Evolutionary conservation across 1,284 basidiomycete species (phyloP).

Genomic region (Cryptococcus sp.): DNA sequence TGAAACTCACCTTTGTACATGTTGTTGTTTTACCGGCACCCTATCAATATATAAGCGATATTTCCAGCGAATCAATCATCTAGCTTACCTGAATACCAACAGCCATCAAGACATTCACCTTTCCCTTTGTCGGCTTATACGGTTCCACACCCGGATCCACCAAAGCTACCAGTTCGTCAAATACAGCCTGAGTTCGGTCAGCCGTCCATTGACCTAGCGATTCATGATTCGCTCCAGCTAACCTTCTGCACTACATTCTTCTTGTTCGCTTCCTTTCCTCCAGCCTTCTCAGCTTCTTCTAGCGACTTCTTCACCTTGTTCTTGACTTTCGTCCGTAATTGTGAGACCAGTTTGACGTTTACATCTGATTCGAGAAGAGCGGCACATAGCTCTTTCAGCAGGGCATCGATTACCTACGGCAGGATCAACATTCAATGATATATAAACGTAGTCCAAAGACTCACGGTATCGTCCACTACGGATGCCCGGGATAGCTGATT

Average conservation of each 20-base stretch:
- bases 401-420: slow-evolving; percentile 77
- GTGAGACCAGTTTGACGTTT: slow-evolving; percentile 92
- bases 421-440: not conserved
- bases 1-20: slow-evolving; percentile 65
- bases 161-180: slow-evolving; percentile 90
- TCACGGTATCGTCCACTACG: slow-evolving; percentile 81
- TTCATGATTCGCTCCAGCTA: slow-evolving; percentile 9
- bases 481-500: slow-evolving; percentile 81
- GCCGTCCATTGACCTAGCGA: not conserved
- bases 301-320: slow-evolving; percentile 55
- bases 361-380: slow-evolving; percentile 96
- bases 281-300: slow-evolving; percentile 64
- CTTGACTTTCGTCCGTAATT: slow-evolving; percentile 83
- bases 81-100: slow-evolving; percentile 78
- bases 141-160: slow-evolving; percentile 93
- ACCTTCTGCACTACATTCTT: slow-evolving; percentile 88
- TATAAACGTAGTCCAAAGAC: slow-evolving; percentile 4
- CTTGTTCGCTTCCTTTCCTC: slow-evolving; percentile 74
- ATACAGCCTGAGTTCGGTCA: slow-evolving; percentile 66
- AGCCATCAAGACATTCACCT: slow-evolving; percentile 94
- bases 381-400: slow-evolving; percentile 90
- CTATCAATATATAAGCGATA: slow-evolving; percentile 46
- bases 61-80: not conserved
- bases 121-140: slow-evolving; percentile 94
- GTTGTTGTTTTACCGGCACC: slow-evolving; percentile 99